Conservation (phyloP, 768 basidiomycete genomes). For the Pleurotus pulmonarius region DNA sequence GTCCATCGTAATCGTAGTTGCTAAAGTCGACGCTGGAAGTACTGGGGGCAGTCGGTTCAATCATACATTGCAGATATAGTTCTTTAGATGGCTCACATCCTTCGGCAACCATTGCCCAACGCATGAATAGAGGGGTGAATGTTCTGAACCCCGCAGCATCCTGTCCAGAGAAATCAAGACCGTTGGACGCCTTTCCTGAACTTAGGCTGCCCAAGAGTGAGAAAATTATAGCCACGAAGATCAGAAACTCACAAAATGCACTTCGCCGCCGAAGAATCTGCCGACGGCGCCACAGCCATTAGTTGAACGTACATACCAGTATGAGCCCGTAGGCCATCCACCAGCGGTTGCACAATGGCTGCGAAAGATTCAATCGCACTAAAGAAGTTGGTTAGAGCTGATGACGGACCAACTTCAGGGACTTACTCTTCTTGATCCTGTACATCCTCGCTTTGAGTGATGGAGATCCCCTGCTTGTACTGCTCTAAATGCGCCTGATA, state of each 20-base stretch:
- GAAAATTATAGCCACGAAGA: not conserved
- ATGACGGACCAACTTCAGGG: not conserved
- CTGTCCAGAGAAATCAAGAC: not conserved
- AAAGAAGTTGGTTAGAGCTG: not conserved
- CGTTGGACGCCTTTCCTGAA: not conserved
- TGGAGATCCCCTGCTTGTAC: not conserved
- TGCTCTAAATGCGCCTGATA: not conserved
- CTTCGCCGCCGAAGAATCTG: not conserved
- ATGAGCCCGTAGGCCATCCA: not conserved
- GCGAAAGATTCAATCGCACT: not conserved
- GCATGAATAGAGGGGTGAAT: not conserved
- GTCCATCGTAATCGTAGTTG: too few relatives aligned
- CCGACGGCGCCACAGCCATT: not conserved
- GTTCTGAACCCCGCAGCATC: not conserved
- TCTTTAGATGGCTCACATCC: not conserved
- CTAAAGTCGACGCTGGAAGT: too few relatives aligned
- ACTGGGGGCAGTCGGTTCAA: too few relatives aligned
- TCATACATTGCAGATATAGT: too few relatives aligned
- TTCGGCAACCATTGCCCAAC: not conserved
- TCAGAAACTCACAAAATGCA: not conserved
- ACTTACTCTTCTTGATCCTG: not conserved
- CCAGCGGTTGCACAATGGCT: not conserved
- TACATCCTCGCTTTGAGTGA: not conserved
- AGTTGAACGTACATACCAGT: not conserved
- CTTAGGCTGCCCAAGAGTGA: not conserved